Evolutionary conservation across 1,284 basidiomycete genomes (phyloP).

Genomic region (Coniophora puteana): DNA sequence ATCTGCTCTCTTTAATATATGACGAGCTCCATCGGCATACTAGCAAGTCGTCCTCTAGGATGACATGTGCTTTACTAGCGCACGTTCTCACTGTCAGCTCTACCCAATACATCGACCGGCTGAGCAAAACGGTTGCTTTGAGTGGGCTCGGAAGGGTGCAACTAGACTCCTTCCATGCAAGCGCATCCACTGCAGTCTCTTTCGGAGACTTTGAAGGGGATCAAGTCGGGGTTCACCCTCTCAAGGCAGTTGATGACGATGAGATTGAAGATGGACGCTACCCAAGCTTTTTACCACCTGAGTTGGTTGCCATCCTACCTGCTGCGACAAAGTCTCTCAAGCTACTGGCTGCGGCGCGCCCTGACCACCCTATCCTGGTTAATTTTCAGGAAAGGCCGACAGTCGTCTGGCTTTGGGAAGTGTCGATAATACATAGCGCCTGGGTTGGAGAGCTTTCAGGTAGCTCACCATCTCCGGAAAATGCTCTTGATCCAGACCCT

Average conservation of each 20-base stretch:
- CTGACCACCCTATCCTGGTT: slow-evolving; percentile 52
- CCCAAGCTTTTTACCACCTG: slow-evolving; percentile 56
- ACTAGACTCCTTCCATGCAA: slow-evolving; percentile 14
- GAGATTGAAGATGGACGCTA: slow-evolving; percentile 35
- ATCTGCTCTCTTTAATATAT: slow-evolving; percentile 55
- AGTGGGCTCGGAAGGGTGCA: slow-evolving; percentile 24
- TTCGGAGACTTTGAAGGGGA: slow-evolving; percentile 31
- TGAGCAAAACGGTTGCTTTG: slow-evolving; percentile 56
- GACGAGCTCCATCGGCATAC: slow-evolving; percentile 47
- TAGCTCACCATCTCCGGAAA: slow-evolving; percentile 1
- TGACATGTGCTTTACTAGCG: slow-evolving; percentile 50
- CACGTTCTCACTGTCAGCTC: slow-evolving; percentile 62
- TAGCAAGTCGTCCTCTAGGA: slow-evolving; percentile 42
- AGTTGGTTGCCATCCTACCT: slow-evolving; percentile 47
- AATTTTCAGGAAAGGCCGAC: slow-evolving; percentile 21
- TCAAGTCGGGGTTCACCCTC: slow-evolving; percentile 33
- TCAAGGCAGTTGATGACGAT: slow-evolving; percentile 34
- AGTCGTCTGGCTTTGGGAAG: slow-evolving; percentile 68
- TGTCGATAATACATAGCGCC: slow-evolving; percentile 41
- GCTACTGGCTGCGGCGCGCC: slow-evolving; percentile 56
- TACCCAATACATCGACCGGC: slow-evolving; percentile 50
- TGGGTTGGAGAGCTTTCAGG: slow-evolving; percentile 26
- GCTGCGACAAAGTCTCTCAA: slow-evolving; percentile 64
- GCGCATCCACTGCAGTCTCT: slow-evolving; percentile 18
- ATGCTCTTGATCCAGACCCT: too few relatives aligned